phyloP scores from a whole-genome alignment of 768 basidiomycete genomes.

The Amanita fuliginea region DNA sequence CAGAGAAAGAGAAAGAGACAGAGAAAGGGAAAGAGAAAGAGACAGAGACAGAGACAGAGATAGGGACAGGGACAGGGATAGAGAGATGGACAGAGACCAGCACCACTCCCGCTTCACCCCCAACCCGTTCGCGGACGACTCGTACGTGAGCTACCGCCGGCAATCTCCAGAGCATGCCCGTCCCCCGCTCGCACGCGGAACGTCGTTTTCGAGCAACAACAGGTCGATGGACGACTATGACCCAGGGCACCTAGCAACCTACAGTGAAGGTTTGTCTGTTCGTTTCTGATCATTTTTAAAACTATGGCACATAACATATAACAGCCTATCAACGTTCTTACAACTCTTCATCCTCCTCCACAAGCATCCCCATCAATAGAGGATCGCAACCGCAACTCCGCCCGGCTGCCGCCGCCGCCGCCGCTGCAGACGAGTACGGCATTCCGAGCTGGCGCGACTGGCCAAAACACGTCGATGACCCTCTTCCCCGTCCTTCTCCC shows the following conservation, averaged over 20 bases:
- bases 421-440: background rate
- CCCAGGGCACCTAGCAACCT: background rate
- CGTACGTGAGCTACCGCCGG: background rate
- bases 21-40: background rate
- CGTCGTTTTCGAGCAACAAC: background rate
- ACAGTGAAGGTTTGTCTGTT: background rate
- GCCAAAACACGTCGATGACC: background rate
- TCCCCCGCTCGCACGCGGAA: background rate
- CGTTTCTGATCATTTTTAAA: background rate
- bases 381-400: background rate
- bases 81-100: background rate
- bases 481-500: background rate
- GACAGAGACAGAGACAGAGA: background rate
- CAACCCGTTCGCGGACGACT: conserved; percentile 1
- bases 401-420: background rate
- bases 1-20: background rate
- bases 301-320: background rate
- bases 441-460: background rate
- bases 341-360: background rate
- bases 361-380: conserved; percentile 5
- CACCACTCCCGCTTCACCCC: background rate
- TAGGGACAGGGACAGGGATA: background rate
- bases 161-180: background rate
- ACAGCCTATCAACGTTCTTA: background rate
- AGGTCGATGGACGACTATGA: conserved; percentile 4